phyloP scores from a whole-genome alignment of 2,329 filamentous ascomycete species.

The Cladosporium sp. region DNA sequence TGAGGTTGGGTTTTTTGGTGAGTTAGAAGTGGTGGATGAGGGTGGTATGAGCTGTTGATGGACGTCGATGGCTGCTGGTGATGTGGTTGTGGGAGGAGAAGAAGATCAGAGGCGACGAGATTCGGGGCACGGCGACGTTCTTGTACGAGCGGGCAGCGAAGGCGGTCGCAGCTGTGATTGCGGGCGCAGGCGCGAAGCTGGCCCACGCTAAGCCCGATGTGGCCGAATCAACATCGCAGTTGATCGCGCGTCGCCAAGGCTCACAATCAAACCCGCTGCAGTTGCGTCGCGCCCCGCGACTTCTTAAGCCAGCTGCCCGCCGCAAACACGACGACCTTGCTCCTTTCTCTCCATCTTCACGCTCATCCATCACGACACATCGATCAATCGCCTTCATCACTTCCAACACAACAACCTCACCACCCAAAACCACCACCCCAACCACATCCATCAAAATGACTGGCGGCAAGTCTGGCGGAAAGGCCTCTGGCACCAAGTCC shows the following conservation, averaged over 20 bases:
- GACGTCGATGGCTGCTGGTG: conserved; percentile 27
- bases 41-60: conserved; percentile 29
- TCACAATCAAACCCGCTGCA: conserved; percentile 11
- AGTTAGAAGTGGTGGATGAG: conserved; percentile 27
- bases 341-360: conserved; percentile 32
- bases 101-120: conserved; percentile 26
- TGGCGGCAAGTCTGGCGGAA: conserved; percentile 99
- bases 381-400: conserved; percentile 14
- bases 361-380: conserved; percentile 26
- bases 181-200: conserved; percentile 13
- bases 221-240: conserved; percentile 9
- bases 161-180: conserved; percentile 14
- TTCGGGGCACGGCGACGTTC: conserved; percentile 12
- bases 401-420: conserved; percentile 28
- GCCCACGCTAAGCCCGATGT: conserved; percentile 17
- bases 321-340: conserved; percentile 21
- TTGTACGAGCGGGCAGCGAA: conserved; percentile 13
- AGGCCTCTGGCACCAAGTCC: conserved; percentile 93
- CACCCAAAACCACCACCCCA: conserved; percentile 34
- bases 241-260: conserved; percentile 8
- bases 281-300: conserved; percentile 10
- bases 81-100: conserved; percentile 36
- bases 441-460: conserved; percentile 78
- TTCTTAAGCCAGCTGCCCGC: conserved; percentile 14
- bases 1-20: conserved; percentile 26